Conservation (phyloP, 768 basidiomycete genomes). For the Rhodotorula sphaerocarpa region DNA sequence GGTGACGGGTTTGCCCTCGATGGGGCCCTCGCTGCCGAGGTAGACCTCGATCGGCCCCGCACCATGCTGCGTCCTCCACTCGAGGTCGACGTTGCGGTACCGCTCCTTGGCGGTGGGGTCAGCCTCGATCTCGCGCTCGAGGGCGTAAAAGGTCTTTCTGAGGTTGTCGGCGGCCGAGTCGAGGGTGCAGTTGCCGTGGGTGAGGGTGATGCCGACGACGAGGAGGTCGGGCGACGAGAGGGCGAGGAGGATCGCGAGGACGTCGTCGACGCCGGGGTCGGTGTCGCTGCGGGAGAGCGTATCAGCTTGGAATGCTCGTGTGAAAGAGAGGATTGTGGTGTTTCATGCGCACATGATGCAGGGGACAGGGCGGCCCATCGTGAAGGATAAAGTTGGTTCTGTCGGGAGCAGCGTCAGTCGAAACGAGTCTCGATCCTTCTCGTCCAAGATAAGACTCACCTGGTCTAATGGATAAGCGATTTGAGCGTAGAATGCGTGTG, state of each 20-base stretch:
- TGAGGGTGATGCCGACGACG: conserved; percentile 64
- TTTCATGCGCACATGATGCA: conserved; percentile 25
- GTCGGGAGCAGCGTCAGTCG: not conserved
- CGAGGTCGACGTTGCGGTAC: conserved; percentile 57
- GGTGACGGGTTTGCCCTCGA: conserved; percentile 61
- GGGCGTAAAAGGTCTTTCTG: conserved; percentile 40
- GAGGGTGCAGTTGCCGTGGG: conserved; percentile 69
- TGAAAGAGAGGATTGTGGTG: no score
- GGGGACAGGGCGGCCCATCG: not conserved
- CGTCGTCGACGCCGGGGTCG: conserved; percentile 79
- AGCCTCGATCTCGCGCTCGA: conserved; percentile 42
- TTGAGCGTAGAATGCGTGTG: no score
- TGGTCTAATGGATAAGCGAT: no score
- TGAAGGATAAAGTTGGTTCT: no score
- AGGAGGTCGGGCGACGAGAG: conserved; percentile 75
- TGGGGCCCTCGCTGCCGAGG: conserved; percentile 57
- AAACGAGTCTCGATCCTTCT: no score
- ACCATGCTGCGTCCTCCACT: conserved; percentile 23
- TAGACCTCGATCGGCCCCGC: conserved; percentile 55
- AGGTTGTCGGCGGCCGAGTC: conserved; percentile 38
- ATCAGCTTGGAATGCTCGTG: not conserved
- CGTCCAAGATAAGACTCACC: no score
- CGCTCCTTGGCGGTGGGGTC: conserved; percentile 52
- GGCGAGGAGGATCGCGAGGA: conserved; percentile 66
- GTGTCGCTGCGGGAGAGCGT: conserved; percentile 51